phyloP scores from a whole-genome alignment of 495 filamentous ascomycete genomes.

The Monascus purpureus region DNA sequence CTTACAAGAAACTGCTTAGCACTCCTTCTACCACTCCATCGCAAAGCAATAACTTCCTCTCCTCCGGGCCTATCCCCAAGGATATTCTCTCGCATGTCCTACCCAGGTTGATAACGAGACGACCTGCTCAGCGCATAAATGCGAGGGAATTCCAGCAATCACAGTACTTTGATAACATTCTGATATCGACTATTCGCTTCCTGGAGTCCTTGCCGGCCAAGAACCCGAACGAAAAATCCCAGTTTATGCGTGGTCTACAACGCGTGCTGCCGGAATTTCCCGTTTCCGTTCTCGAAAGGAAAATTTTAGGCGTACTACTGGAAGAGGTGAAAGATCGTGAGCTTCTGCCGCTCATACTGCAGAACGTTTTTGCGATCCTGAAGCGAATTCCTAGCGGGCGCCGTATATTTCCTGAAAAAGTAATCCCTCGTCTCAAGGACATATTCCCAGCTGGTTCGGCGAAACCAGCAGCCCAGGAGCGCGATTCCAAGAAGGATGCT shows the following conservation, averaged over 20 bases:
- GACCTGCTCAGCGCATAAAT: constrained; percentile 73
- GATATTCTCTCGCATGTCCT: constrained; percentile 62
- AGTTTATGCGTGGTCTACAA: constrained; percentile 80
- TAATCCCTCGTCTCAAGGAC: constrained; percentile 71
- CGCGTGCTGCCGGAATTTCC: constrained; percentile 83
- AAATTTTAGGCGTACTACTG: constrained; percentile 71
- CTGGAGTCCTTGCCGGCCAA: constrained; percentile 83
- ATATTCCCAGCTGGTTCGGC: constrained; percentile 50
- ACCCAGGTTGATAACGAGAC: constrained; percentile 68
- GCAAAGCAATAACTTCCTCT: constrained; percentile 69
- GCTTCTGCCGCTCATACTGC: constrained; percentile 65
- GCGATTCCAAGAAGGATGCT: constrained; percentile 73
- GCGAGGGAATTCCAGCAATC: constrained; percentile 89
- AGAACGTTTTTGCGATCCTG: constrained; percentile 83
- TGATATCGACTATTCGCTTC: constrained; percentile 91
- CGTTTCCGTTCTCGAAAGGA: constrained; percentile 84
- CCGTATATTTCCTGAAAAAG: constrained; percentile 65
- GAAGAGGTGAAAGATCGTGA: constrained; percentile 91
- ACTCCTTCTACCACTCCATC: constrained; percentile 65
- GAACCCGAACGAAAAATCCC: constrained; percentile 75
- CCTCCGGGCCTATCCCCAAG: constrained; percentile 60
- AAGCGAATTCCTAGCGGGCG: constrained; percentile 58
- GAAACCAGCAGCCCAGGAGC: constrained; percentile 40
- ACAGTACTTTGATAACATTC: constrained; percentile 88
- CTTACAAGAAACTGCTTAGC: constrained; percentile 70